These are phyloP conservation scores for Lolium perenne DNA, from an alignment of 176 grass and related monocot genomes.

Conservation along the genomic window DNA sequence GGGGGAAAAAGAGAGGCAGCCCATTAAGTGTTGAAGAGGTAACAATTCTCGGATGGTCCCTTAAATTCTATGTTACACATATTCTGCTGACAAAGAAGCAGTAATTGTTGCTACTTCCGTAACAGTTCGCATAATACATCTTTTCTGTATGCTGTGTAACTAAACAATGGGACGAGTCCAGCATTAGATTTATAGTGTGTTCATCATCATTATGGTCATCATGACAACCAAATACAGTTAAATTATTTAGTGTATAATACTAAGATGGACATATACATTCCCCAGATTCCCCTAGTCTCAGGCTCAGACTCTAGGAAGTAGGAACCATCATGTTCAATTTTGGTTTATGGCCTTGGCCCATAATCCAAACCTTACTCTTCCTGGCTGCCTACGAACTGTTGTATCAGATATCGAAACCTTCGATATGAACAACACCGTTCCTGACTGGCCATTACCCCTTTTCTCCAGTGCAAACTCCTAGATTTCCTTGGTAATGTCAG, in stretches of 20 bases:
- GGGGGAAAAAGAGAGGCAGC: slow-evolving; percentile 86
- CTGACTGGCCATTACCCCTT: slow-evolving; percentile 3
- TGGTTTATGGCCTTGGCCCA: background rate
- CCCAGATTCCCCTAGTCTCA: background rate
- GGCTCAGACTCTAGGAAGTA: slow-evolving; percentile 30
- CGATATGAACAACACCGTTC: background rate
- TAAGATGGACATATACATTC: slow-evolving; percentile 6
- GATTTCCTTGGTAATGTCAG: background rate
- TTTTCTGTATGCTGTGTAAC: slow-evolving; percentile 10
- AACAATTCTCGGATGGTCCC: slow-evolving; percentile 17
- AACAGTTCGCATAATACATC: slow-evolving; percentile 29
- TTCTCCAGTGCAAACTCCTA: slow-evolving; percentile 19
- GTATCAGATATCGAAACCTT: background rate
- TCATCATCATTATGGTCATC: slow-evolving; percentile 6
- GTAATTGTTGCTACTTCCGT: slow-evolving; percentile 33
- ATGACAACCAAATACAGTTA: background rate
- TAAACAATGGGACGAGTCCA: slow-evolving; percentile 13
- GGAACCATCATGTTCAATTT: background rate
- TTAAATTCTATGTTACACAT: slow-evolving; percentile 18
- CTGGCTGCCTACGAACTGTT: slow-evolving; percentile 9
- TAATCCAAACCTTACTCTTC: slow-evolving; percentile 20
- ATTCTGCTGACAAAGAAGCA: slow-evolving; percentile 15
- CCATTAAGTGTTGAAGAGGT: slow-evolving; percentile 88
- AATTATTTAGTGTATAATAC: background rate
- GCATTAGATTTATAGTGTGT: slow-evolving; percentile 19